phyloP scores from a whole-genome alignment of 139 green algal species.

The Klebsormidium nitens region DNA sequence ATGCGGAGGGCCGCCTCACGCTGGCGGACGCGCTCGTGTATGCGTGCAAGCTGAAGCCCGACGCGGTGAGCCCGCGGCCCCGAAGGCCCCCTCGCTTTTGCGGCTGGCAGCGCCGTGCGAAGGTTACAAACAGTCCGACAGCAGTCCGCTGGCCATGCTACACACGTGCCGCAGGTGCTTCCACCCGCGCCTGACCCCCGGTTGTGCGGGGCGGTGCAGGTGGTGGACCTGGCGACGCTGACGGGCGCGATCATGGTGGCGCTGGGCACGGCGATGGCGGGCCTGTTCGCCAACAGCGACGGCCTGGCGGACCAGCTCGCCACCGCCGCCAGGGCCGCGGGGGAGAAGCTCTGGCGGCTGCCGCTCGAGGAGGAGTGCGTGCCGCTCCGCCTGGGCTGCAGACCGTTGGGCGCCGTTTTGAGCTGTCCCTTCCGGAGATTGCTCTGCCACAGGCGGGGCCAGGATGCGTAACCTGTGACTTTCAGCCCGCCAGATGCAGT shows the following conservation, averaged over 20 bases:
- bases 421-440: no score
- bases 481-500: no score
- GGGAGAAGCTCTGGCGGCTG: constrained; percentile 86
- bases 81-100: no score
- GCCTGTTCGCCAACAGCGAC: constrained; percentile 66
- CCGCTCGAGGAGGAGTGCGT: constrained; percentile 69
- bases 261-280: constrained; percentile 67
- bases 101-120: no score
- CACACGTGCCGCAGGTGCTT: no score
- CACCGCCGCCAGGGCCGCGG: constrained; percentile 23
- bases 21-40: constrained; percentile 91
- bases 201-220: no score
- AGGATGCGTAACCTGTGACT: no score
- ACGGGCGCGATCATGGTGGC: constrained; percentile 89
- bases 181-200: no score
- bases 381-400: not conserved
- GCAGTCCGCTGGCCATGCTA: no score
- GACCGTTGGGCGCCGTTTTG: no score
- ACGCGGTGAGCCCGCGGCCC: constrained; percentile 15
- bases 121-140: no score
- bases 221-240: constrained; percentile 91
- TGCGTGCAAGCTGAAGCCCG: constrained; percentile 47
- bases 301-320: constrained; percentile 21
- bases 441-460: no score
- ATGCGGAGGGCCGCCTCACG: constrained; percentile 89